Conservation (phyloP, 1,284 basidiomycete genomes). For the Boletellus deceptivus region DNA sequence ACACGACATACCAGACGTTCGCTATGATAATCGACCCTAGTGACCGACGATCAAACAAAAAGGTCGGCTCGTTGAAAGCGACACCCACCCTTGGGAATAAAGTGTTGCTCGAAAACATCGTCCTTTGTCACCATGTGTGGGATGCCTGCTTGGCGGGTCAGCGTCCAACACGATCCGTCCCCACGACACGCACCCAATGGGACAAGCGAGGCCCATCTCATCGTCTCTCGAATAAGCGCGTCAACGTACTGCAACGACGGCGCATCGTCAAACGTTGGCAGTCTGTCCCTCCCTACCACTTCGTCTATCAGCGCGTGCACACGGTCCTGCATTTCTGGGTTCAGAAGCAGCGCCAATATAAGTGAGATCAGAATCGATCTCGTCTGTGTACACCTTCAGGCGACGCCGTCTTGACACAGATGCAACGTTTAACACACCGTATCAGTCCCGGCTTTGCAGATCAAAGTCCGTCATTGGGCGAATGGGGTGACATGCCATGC, state of each 20-base stretch:
- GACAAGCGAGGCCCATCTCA: constrained; percentile 25
- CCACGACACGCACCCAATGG: constrained; percentile 23
- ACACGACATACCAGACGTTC: constrained; percentile 20
- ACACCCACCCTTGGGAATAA: constrained; percentile 28
- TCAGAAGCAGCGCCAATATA: constrained; percentile 22
- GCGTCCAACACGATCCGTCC: background rate
- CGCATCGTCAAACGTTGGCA: constrained; percentile 24
- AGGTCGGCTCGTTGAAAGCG: background rate
- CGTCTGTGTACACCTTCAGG: constrained; percentile 19
- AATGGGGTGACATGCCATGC: background rate
- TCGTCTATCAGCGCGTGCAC: constrained; percentile 26
- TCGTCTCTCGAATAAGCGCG: constrained; percentile 24
- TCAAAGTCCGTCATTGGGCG: background rate
- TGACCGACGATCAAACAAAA: background rate
- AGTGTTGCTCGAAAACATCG: constrained; percentile 24
- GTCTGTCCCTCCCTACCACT: constrained; percentile 21
- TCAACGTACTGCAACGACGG: constrained; percentile 28
- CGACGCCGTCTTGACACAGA: background rate
- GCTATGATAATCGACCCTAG: constrained; percentile 22
- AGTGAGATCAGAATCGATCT: constrained; percentile 21
- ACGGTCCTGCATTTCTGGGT: constrained; percentile 23
- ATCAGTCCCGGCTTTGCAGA: constrained; percentile 21
- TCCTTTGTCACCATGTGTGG: constrained; percentile 24
- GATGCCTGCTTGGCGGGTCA: constrained; percentile 13
- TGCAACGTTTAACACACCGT: constrained; percentile 15